A percentile compares a stretch with the other conserved stretches of the same genome.
These are phyloP conservation scores for Prunus kanzakura DNA, from an alignment of 306 rosid species.

Conservation along the genomic window DNA sequence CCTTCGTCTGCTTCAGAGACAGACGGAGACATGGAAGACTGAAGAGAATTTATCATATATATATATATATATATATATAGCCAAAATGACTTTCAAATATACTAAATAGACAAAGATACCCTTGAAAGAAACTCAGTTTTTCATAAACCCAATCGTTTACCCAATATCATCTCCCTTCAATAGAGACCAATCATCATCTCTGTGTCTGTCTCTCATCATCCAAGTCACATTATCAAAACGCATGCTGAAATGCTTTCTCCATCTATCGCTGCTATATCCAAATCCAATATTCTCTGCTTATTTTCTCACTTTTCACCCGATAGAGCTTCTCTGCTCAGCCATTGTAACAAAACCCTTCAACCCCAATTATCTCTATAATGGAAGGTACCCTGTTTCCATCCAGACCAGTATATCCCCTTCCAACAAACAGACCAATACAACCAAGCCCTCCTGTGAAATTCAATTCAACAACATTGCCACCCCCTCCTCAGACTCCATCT, in stretches of 20 bases:
- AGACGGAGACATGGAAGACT: neutral
- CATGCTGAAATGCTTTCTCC: neutral
- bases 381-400: constrained; percentile 74
- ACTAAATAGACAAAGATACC: too few species aligned
- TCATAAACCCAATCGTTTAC: neutral
- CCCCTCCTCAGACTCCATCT: constrained; percentile 45
- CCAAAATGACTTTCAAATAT: too few species aligned
- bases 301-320: neutral
- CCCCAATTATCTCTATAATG: constrained; percentile 37
- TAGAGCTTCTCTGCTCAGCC: neutral
- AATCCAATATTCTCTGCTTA: constrained; percentile 6
- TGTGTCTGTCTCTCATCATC: neutral
- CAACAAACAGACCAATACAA: constrained; percentile 46
- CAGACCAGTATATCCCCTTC: constrained; percentile 52
- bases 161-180: constrained; percentile 2
- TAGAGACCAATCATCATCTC: constrained; percentile 9
- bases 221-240: neutral
- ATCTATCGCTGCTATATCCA: neutral
- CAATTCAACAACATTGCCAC: constrained; percentile 51
- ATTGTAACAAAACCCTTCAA: neutral
- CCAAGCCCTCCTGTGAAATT: constrained; percentile 45
- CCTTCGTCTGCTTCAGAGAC: neutral
- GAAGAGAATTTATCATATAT: neutral
- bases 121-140: neutral
- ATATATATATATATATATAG: too few species aligned